Evolutionary conservation across 495 filamentous ascomycete genomes (phyloP), one percentile per base, ranked within the genome.

Genomic region (Talaromyces borbonicus): DNA sequence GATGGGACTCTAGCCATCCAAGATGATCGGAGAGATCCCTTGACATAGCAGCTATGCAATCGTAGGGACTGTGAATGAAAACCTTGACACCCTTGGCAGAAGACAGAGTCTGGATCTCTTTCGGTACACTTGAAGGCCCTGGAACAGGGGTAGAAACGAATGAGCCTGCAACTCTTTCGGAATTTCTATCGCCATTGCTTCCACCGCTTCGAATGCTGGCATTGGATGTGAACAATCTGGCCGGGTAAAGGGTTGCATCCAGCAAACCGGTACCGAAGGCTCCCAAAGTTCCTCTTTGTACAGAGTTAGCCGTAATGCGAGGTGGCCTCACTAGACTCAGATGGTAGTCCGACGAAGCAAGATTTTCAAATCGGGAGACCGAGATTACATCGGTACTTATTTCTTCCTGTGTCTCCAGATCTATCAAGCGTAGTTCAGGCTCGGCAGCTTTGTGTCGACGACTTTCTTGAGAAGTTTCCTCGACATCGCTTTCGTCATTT

Each of bases 41-140:
- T 54, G 87, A 87, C 0, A 90, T 83, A 0, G 87, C 84, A 45
- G 95, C 69, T 18, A 95, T 78, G 52, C 89, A 94, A 63, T 98
- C 92, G 52, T 92, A 98, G 1, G 93, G 93, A 54, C 89, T 96
- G 42, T 93, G 87, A 24, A 98, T 84, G 58, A 95, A 95, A 20
- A 98, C 86, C 53, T 96, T 97, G 50, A 89, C 75, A 0, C 92
- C 90, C 5, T 79, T 75, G 12, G 78, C 79, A 14, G 62, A 60
- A 14, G 67, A 56, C 35, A 70, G 56, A 48, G 72, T 69, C 36
- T 72, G 62, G 1, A 66, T 47, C 48, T 70, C 66, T 43, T 66
- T 68, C 6, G 67, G 50, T 16, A 60, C 51, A 23, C 54, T 27
- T 11, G 65, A 65, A 5, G 64, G 59, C 4, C 39, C 32, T 4